Percentiles rank a stretch among this genome's conserved stretches.
These are phyloP conservation scores for Maudiozyma turicensis DNA, from an alignment of 805 yeast genomes.

Conservation along the genomic window DNA sequence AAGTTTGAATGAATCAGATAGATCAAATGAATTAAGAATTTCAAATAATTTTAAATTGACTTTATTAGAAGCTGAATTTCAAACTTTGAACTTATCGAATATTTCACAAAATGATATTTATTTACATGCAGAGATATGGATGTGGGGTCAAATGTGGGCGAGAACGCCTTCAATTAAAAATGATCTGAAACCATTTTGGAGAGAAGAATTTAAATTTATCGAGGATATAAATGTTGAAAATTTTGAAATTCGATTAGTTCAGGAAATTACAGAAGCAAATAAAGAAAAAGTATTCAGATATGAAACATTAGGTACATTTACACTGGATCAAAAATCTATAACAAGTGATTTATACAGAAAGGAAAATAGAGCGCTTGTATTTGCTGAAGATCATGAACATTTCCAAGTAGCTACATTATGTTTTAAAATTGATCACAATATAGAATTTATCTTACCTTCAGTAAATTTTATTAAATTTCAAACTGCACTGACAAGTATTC, in stretches of 20 bases:
- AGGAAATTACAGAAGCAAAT: conserved; percentile 3
- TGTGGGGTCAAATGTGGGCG: conserved; percentile 72
- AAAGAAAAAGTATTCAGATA: not conserved
- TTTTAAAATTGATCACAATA: conserved; percentile 40
- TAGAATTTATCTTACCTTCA: conserved; percentile 52
- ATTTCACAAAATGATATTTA: conserved; percentile 31
- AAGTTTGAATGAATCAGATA: conserved; percentile 21
- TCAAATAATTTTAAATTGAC: conserved; percentile 46
- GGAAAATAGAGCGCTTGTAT: conserved; percentile 36
- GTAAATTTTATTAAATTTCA: conserved; percentile 53
- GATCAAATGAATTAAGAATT: conserved; percentile 37
- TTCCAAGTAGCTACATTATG: conserved; percentile 49
- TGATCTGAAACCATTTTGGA: conserved; percentile 61
- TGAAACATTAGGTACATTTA: conserved; percentile 37
- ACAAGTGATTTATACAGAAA: conserved; percentile 14
- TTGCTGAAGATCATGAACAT: conserved; percentile 29
- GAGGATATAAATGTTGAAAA: conserved; percentile 44
- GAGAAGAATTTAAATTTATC: conserved; percentile 61
- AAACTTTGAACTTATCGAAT: conserved; percentile 9
- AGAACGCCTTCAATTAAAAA: conserved; percentile 57
- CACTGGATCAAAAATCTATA: conserved; percentile 22
- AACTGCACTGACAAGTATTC: conserved; percentile 44
- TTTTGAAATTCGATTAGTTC: conserved; percentile 40
- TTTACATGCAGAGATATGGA: conserved; percentile 45
- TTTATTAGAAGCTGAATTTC: conserved; percentile 56